Evolutionary conservation across 768 basidiomycete species (phyloP).

Genomic region (Royoungia palumana): DNA sequence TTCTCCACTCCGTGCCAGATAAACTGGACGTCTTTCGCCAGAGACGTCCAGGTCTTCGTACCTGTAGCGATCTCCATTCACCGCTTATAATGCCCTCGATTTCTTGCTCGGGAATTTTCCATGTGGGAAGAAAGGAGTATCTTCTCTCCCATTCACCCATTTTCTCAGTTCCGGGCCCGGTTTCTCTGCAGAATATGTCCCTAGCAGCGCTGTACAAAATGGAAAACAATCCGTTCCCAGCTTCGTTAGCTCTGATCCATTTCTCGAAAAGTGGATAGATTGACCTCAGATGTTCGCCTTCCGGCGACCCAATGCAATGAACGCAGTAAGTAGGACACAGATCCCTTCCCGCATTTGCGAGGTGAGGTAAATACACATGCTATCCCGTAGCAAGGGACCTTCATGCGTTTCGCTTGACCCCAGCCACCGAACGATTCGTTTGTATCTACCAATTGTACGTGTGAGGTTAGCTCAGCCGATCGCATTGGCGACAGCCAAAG

Average conservation of each 20-base stretch:
- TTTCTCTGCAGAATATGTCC: conserved; percentile 39
- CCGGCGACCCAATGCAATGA: conserved; percentile 57
- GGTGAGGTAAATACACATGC: conserved; percentile 57
- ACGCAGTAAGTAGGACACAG: conserved; percentile 60
- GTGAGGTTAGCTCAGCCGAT: background rate
- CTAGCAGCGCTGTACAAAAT: conserved; percentile 55
- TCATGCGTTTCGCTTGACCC: conserved; percentile 23
- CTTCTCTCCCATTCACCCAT: conserved; percentile 44
- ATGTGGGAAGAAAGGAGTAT: conserved; percentile 37
- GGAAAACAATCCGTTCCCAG: conserved; percentile 45
- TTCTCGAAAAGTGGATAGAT: conserved; percentile 39
- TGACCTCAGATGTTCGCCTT: conserved; percentile 20
- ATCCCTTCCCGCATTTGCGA: conserved; percentile 50
- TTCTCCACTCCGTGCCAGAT: conserved; percentile 34
- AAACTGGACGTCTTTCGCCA: conserved; percentile 36
- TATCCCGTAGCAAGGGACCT: conserved; percentile 48
- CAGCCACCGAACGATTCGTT: conserved; percentile 29
- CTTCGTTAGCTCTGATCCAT: conserved; percentile 35
- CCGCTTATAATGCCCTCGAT: background rate
- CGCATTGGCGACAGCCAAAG: background rate
- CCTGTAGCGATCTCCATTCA: conserved; percentile 31
- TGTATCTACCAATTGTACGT: conserved; percentile 27
- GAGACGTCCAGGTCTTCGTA: conserved; percentile 34
- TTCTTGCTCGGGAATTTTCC: conserved; percentile 29
- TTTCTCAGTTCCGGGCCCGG: conserved; percentile 34